These are phyloP conservation scores for Fusarium sp. DNA, from an alignment of 2,329 filamentous ascomycete genomes.

Conservation along the genomic window DNA sequence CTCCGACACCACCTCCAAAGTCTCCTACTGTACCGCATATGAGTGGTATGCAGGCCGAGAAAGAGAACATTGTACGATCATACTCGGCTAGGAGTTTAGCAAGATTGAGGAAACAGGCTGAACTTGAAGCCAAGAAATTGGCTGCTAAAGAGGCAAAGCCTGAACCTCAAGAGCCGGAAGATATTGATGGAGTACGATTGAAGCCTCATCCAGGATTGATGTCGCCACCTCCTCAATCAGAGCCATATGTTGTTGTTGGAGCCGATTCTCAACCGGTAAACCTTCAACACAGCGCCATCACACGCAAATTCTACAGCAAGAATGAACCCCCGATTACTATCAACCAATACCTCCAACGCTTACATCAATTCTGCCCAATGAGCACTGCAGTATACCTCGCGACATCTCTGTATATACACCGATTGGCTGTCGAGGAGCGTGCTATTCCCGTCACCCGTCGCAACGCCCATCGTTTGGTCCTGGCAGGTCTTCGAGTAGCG, in stretches of 20 bases:
- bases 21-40: slow-evolving; percentile 73
- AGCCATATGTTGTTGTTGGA: slow-evolving; percentile 71
- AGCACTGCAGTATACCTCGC: slow-evolving; percentile 94
- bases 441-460: slow-evolving; percentile 83
- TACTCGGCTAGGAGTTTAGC: slow-evolving; percentile 66
- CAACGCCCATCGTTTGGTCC: slow-evolving; percentile 86
- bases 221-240: slow-evolving; percentile 45
- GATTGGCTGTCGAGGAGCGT: slow-evolving; percentile 79
- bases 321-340: slow-evolving; percentile 84
- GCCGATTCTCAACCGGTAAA: slow-evolving; percentile 77
- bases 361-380: slow-evolving; percentile 93
- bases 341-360: slow-evolving; percentile 83
- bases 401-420: slow-evolving; percentile 86
- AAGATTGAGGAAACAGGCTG: slow-evolving; percentile 56
- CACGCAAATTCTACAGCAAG: slow-evolving; percentile 93
- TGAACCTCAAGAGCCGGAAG: slow-evolving; percentile 37
- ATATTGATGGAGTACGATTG: slow-evolving; percentile 68
- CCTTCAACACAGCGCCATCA: slow-evolving; percentile 85
- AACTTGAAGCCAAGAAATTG: slow-evolving; percentile 45
- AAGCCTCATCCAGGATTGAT: slow-evolving; percentile 50
- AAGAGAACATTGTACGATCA: slow-evolving; percentile 68
- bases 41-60: slow-evolving; percentile 71
- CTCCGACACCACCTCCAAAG: slow-evolving; percentile 78
- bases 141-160: slow-evolving; percentile 29
- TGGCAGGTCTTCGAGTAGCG: slow-evolving; percentile 86